These are phyloP conservation scores for Leccinum solheimii DNA, from an alignment of 1,284 basidiomycete species.

Conservation along the genomic window DNA sequence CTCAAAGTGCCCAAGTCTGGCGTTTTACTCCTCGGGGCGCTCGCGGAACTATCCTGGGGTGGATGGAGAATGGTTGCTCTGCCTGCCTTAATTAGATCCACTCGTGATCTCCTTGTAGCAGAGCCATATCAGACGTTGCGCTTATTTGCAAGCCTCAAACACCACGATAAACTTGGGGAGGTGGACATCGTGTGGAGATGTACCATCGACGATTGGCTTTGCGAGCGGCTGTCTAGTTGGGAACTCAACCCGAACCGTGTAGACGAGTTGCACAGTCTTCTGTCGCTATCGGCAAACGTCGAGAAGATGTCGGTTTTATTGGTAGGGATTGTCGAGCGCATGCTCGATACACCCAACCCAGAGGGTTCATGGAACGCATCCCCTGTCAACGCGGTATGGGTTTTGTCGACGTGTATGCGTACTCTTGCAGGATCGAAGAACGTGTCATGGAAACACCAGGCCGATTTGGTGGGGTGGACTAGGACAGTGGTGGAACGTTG, in stretches of 20 bases:
- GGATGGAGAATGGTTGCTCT: constrained; percentile 70
- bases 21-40: constrained; percentile 53
- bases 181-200: constrained; percentile 60
- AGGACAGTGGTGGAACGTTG: constrained; percentile 49
- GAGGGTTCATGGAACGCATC: constrained; percentile 36
- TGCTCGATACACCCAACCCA: constrained; percentile 30
- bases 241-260: constrained; percentile 35
- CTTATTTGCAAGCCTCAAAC: constrained; percentile 51
- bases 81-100: constrained; percentile 54
- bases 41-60: constrained; percentile 66
- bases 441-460: constrained; percentile 40
- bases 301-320: constrained; percentile 47
- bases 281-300: constrained; percentile 52
- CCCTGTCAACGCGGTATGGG: constrained; percentile 50
- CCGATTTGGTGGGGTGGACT: constrained; percentile 51
- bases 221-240: constrained; percentile 29
- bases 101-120: constrained; percentile 44
- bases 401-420: constrained; percentile 50
- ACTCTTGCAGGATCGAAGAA: constrained; percentile 44
- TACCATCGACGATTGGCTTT: constrained; percentile 49
- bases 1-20: constrained; percentile 45
- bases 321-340: constrained; percentile 29
- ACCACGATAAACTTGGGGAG: constrained; percentile 49
- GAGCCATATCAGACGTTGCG: constrained; percentile 45
- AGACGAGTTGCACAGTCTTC: constrained; percentile 48